Conservation (phyloP, 2,329 filamentous ascomycete genomes). For the Aspergillus pseudonomiae region DNA sequence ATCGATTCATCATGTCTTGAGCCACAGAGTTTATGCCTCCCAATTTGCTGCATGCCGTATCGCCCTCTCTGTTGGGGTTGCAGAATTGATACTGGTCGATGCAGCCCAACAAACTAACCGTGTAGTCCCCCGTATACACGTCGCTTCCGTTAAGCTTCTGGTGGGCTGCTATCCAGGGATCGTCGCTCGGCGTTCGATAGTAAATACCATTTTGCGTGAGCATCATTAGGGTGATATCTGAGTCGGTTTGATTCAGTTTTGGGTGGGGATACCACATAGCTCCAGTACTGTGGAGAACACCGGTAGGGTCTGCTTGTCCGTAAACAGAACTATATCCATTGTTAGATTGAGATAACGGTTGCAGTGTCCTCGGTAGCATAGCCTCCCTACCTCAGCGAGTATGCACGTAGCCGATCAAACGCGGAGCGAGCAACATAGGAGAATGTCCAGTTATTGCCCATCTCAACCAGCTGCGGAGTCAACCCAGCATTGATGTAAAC, state of each 20-base stretch:
- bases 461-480: background rate
- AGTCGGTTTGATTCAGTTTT: conserved; percentile 31
- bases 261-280: conserved; percentile 28
- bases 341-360: background rate
- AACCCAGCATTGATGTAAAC: conserved; percentile 4
- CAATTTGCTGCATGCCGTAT: conserved; percentile 20
- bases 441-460: background rate
- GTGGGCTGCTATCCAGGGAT: conserved; percentile 37
- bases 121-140: background rate
- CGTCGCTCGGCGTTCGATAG: conserved; percentile 29
- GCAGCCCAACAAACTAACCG: conserved; percentile 29
- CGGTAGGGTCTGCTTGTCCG: background rate
- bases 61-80: conserved; percentile 28
- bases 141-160: background rate
- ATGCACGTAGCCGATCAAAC: background rate
- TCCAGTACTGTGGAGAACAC: background rate
- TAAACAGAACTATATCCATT: background rate
- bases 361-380: background rate
- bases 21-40: background rate
- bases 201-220: conserved; percentile 30
- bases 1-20: background rate
- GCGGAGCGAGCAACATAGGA: background rate
- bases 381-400: background rate
- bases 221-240: conserved; percentile 37
- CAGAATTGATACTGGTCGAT: conserved; percentile 40